A percentile compares a stretch with the other conserved stretches of the same genome.
Conservation (phyloP, 2,329 filamentous ascomycete genomes). For the Eutypella sp. region DNA sequence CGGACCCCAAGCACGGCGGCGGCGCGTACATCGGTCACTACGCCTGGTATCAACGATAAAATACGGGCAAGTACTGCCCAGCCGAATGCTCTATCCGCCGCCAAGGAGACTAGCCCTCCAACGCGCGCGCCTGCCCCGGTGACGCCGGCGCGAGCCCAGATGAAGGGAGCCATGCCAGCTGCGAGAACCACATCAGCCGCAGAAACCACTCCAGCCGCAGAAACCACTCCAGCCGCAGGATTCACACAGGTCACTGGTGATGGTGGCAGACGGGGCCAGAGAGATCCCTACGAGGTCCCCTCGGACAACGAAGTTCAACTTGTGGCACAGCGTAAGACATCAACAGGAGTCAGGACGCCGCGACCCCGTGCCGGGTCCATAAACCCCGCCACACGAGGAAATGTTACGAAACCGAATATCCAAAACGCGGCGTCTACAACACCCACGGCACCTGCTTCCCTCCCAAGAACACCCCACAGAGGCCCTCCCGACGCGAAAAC, state of each 20-base stretch:
- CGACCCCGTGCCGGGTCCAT: neutral
- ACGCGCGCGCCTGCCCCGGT: too few species aligned
- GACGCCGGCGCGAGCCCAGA: neutral
- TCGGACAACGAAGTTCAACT: slow-evolving; percentile 17
- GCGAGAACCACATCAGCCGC: neutral
- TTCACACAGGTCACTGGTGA: neutral
- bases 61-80: too few species aligned
- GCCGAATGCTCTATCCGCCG: neutral
- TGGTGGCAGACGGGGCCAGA: neutral
- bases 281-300: slow-evolving; percentile 19
- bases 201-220: too few species aligned
- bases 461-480: neutral
- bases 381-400: too few species aligned
- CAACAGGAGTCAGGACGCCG: neutral
- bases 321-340: neutral
- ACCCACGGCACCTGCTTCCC: too few species aligned
- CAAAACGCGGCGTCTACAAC: too few species aligned
- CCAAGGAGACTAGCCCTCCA: too few species aligned
- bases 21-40: too few species aligned
- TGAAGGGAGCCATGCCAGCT: neutral
- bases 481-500: neutral
- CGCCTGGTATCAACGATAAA: too few species aligned
- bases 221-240: neutral
- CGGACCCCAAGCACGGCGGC: too few species aligned
- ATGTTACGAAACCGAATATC: too few species aligned